Evolutionary conservation across 768 basidiomycete genomes (phyloP), one percentile per base, ranked within the genome.

Genomic region (Nevesoporus exiguus): DNA sequence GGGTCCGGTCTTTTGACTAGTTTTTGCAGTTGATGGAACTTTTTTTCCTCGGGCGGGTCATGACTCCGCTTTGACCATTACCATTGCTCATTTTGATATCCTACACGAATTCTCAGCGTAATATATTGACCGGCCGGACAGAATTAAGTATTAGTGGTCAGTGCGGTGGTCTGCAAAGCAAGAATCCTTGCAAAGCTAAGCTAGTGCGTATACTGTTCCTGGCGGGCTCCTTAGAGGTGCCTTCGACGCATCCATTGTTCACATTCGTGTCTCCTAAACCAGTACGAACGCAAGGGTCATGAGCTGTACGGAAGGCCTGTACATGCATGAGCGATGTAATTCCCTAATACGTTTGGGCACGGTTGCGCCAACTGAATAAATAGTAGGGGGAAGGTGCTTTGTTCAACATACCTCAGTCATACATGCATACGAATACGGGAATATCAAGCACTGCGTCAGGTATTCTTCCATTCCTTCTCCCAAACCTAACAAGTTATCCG

Each of bases 401-500:
- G 19, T 11, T n/a, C 13, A n/a, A 36, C 34, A 5, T 6, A 25
- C 7, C 15, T n/a, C 22, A 34, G 19, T 30, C 17, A 30, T 4
- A 13, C 11, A 33, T 15, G 24, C 30, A 14, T 22, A 47, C 11
- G 15, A 19, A n/a, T 24, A 24, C 17, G 7, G 24, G 53, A 29
- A 6, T 8, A 29, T 7, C 27, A 31, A 4, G 13, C 11, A 25
- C 19, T 14, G 24, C 13, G 22, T 59, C 37, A 54, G 7, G 33
- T 34, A 29, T 39, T 37, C 29, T 50, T 52, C 54, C 58, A 42
- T 24, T 65, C 65, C 2, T 21, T 56, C 40, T 67, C 58, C 69
- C 68, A 69, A 45, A 65, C 63, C 68, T 69, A 34, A 27, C 14
- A 3, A 24, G 14, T 9, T 24, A 17, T 29, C 33, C 36, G 19